Conservation (phyloP, 108 stramenopile species). For the Nitzschia putrida region DNA sequence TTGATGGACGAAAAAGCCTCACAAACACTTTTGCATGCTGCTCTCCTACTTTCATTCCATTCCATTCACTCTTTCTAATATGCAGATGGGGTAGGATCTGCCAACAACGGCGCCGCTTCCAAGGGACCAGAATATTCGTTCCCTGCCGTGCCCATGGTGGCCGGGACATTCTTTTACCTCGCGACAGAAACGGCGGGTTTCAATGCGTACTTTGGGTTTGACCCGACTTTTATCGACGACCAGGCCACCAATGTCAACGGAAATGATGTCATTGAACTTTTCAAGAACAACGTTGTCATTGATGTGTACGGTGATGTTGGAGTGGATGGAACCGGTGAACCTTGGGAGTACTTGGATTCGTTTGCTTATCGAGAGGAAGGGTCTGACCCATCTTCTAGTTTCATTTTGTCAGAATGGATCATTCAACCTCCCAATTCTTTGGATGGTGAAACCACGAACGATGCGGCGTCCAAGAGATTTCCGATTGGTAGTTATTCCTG, state of each 20-base stretch:
- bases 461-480: no score
- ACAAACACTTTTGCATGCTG: no score
- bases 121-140: slow-evolving; percentile 18
- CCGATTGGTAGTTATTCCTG: no score
- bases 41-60: no score
- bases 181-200: slow-evolving; percentile 12
- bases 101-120: no score
- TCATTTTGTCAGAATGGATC: no score
- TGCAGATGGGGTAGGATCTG: no score
- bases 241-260: slow-evolving; percentile 21
- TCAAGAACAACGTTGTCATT: slow-evolving; percentile 21
- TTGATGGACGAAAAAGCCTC: no score
- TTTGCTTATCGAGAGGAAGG: slow-evolving; percentile 3
- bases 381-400: neutral
- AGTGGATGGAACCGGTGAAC: neutral
- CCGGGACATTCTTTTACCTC: slow-evolving; percentile 30
- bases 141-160: slow-evolving; percentile 14
- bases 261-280: neutral
- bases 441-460: neutral
- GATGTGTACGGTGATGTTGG: slow-evolving; percentile 35
- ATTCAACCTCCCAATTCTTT: no score
- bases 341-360: slow-evolving; percentile 36
- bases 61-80: no score
- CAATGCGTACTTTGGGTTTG: slow-evolving; percentile 23
- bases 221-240: slow-evolving; percentile 20